Evolutionary conservation across 2,329 filamentous ascomycete genomes (phyloP), one percentile per base, ranked within the genome.

Genomic region (Penicillium sp.): DNA sequence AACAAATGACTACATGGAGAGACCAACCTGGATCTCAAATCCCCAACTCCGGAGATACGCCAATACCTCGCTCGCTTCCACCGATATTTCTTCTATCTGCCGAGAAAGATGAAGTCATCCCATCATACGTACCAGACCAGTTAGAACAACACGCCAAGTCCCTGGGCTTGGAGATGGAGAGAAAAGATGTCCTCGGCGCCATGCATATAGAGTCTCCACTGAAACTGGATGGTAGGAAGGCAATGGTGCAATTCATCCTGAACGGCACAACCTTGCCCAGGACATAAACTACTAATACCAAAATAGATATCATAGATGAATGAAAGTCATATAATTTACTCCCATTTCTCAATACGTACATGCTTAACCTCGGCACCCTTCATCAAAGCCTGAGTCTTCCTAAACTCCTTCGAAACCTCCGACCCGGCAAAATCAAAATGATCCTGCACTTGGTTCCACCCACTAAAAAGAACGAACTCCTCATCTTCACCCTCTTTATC

Each of bases 151-250:
- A 75, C 16, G 77, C 76, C 33, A 64, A 55, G 7, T 63, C 69
- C 2, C 51, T 75, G 2, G 59, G 64, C 1, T 47, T 81, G 5
- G 58, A 70, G 1, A 69, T 78, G 5, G 55, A 71, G 41, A 63
- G 75, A 25, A 72, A 70, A 48, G 67, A 73, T 30, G 73, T 83
- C 0, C 51, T 65, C 0, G 77, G 77, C 3, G 80, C 81, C 4
- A 67, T 82, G 65, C 81, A 83, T 63, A 80, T 73, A 5, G 78
- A 83, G 50, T 75, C 75, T 1, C 74, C 76, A n/a, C 63, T 69
- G 4, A 76, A 78, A 51, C 57, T 61, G 16, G 69, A 75, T 43
- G 80, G 80, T 0, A 72, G 74, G 55, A 68, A 69, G 25, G 72
- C 72, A 8, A 63, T 81, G 40, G 69, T 67, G 6, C 31, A 61